Percentiles rank a stretch among this genome's conserved stretches.
phyloP scores from a whole-genome alignment of 202 grass and related monocot genomes.

The Dendrocalamus latiflorus region DNA sequence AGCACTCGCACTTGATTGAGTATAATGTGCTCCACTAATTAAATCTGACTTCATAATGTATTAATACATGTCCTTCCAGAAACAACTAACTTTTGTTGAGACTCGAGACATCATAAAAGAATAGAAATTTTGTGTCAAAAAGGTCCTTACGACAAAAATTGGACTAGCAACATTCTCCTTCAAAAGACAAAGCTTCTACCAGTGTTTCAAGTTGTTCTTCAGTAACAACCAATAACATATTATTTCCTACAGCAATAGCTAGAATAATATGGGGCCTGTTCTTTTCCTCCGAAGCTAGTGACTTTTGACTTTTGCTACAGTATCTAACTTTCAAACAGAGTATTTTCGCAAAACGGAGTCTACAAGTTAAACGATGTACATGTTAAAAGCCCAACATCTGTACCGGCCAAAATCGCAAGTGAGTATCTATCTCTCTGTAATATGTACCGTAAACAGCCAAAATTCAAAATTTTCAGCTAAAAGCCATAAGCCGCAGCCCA shows the following conservation, averaged over 20 bases:
- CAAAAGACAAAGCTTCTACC: neutral
- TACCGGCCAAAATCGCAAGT: too few species aligned
- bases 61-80: neutral
- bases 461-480: too few species aligned
- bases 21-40: conserved; percentile 5
- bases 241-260: neutral
- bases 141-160: neutral
- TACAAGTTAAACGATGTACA: too few species aligned
- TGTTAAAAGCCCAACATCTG: too few species aligned
- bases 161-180: neutral
- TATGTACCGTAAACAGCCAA: too few species aligned
- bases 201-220: neutral
- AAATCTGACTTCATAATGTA: neutral
- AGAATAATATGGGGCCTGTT: too few species aligned
- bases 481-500: too few species aligned
- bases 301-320: too few species aligned
- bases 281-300: too few species aligned
- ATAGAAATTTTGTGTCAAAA: neutral
- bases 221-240: neutral
- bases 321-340: too few species aligned
- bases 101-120: neutral
- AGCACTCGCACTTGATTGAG: neutral
- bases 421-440: too few species aligned
- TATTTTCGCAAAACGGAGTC: too few species aligned
- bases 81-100: neutral